phyloP scores from a whole-genome alignment of 352 stramenopile species.

The Phytophthora megakarya region DNA sequence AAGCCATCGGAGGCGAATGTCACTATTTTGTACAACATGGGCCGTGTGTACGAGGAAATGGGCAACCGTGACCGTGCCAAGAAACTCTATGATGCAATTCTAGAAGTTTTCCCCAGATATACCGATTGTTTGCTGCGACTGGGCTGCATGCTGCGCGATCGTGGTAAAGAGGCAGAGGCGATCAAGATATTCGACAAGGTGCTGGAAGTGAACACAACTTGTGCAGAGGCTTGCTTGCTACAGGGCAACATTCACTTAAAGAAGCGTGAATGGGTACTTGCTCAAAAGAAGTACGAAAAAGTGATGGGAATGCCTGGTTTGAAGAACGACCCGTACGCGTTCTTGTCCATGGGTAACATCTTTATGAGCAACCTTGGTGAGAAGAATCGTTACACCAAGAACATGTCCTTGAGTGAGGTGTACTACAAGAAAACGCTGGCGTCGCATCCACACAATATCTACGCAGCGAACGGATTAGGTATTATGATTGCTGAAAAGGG shows the following conservation, averaged over 20 bases:
- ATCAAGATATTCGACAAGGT: constrained; percentile 94
- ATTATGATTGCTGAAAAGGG: constrained; percentile 98
- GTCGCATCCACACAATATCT: constrained; percentile 94
- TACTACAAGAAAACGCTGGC: constrained; percentile 97
- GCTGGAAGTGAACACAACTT: constrained; percentile 90
- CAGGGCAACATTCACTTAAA: constrained; percentile 97
- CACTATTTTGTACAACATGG: constrained; percentile 97
- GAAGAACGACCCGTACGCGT: constrained; percentile 96
- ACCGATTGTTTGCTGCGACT: constrained; percentile 94
- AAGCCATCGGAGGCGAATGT: constrained; percentile 82
- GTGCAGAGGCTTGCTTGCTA: constrained; percentile 92
- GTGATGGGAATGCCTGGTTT: constrained; percentile 95
- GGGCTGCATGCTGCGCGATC: constrained; percentile 94
- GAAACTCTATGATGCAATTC: constrained; percentile 93
- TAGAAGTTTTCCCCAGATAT: constrained; percentile 93
- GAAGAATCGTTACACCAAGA: constrained; percentile 95
- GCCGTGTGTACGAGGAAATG: constrained; percentile 93
- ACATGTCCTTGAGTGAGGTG: constrained; percentile 93
- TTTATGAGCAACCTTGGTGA: constrained; percentile 98
- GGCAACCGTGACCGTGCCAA: constrained; percentile 91
- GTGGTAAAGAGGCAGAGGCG: constrained; percentile 88
- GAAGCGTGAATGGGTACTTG: constrained; percentile 94
- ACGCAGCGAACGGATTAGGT: constrained; percentile 96
- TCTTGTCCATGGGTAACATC: constrained; percentile 97
- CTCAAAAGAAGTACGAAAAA: constrained; percentile 93